These are phyloP conservation scores for Komagataea norvegica DNA, from an alignment of 1,139 yeast species.

Conservation along the genomic window DNA sequence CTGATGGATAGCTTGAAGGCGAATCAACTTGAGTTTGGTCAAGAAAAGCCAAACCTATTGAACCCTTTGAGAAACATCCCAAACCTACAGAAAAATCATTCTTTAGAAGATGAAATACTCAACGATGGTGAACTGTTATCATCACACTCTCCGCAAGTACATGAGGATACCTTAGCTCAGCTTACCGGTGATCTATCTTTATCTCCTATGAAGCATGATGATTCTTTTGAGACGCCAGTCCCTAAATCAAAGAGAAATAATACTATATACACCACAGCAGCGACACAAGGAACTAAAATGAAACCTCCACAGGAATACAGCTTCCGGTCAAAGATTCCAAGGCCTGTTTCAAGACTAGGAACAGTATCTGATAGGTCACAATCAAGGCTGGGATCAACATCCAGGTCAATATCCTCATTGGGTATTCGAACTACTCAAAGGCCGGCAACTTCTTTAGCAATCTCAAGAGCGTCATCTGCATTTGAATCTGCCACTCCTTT, in stretches of 20 bases:
- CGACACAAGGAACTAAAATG: conserved; percentile 2
- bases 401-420: conserved; percentile 14
- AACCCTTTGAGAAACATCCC: conserved; percentile 7
- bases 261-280: not conserved
- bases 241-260: conserved; percentile 15
- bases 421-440: conserved; percentile 11
- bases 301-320: conserved; percentile 6
- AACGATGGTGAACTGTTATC: no score
- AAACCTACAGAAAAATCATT: conserved; percentile 9
- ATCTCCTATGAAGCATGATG: not conserved
- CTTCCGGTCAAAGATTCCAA: conserved; percentile 19
- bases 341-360: conserved; percentile 20
- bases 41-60: conserved; percentile 1
- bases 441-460: conserved; percentile 18
- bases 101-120: no score
- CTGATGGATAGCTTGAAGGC: conserved; percentile 5
- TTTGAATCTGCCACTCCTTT: conserved; percentile 3
- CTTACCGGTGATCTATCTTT: conserved; percentile 12
- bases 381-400: conserved; percentile 8
- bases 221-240: conserved; percentile 17
- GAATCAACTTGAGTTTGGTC: conserved; percentile 2
- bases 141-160: conserved; percentile 10
- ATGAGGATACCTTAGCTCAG: conserved; percentile 17
- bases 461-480: conserved; percentile 12
- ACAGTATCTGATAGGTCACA: conserved; percentile 11